Evolutionary conservation across 148 eudicot species (phyloP).

Genomic region (Fagopyrum esculentum): DNA sequence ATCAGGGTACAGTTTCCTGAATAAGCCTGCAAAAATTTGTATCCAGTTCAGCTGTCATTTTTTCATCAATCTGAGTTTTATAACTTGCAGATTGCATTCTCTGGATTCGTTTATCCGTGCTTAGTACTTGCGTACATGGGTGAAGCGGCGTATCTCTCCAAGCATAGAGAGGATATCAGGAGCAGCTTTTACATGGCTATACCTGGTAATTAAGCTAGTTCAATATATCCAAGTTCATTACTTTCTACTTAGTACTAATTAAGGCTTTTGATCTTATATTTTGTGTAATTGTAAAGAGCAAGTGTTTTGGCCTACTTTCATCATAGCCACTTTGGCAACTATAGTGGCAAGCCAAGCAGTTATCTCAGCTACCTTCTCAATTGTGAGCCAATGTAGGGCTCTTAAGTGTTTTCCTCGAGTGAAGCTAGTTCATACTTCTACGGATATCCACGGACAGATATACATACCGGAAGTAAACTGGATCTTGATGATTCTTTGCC

Average conservation of each 20-base stretch:
- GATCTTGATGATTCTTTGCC: conserved; percentile 36
- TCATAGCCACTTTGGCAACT: conserved; percentile 43
- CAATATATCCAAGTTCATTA: background rate
- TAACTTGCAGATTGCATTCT: conserved; percentile 34
- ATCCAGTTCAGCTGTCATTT: too few relatives aligned
- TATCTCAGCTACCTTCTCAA: conserved; percentile 44
- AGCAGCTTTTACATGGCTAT: conserved; percentile 41
- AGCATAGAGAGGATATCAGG: conserved; percentile 32
- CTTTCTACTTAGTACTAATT: background rate
- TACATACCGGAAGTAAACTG: conserved; percentile 49
- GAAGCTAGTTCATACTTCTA: conserved; percentile 34
- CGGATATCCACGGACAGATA: conserved; percentile 34
- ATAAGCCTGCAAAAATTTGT: too few relatives aligned
- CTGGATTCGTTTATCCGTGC: conserved; percentile 44
- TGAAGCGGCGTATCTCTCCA: conserved; percentile 51
- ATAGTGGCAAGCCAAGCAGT: conserved; percentile 45
- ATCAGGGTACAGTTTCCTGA: conserved; percentile 25
- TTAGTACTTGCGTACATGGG: conserved; percentile 49
- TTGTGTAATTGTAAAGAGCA: conserved; percentile 18
- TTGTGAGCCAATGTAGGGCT: conserved; percentile 44
- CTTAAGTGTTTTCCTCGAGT: conserved; percentile 45
- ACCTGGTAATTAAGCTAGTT: conserved; percentile 24
- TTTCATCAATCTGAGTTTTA: background rate
- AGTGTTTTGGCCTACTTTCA: conserved; percentile 39
- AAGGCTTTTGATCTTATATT: too few relatives aligned